Percentiles rank a stretch among this genome's conserved stretches.
These are phyloP conservation scores for Piloderma croceum DNA, from an alignment of 768 basidiomycete species.

Conservation along the genomic window DNA sequence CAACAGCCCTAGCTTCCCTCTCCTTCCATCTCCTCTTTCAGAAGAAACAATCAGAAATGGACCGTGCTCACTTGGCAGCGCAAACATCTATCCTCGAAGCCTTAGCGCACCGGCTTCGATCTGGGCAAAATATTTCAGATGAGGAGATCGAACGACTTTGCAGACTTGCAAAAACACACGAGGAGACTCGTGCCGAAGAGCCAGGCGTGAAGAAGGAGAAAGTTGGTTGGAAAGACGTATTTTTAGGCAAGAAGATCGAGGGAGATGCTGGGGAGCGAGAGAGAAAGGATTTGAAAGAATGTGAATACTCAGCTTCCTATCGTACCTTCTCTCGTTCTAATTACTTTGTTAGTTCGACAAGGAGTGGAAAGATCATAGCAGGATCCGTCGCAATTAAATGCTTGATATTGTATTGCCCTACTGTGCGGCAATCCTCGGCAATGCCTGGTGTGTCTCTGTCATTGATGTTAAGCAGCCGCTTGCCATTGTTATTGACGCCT, in stretches of 20 bases:
- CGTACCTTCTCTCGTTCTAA: too few relatives aligned
- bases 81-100: constrained; percentile 60
- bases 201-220: constrained; percentile 14
- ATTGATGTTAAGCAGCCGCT: too few relatives aligned
- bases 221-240: constrained; percentile 47
- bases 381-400: too few relatives aligned
- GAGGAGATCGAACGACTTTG: constrained; percentile 52
- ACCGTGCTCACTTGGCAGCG: constrained; percentile 49
- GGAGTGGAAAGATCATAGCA: too few relatives aligned
- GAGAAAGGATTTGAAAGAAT: constrained; percentile 31
- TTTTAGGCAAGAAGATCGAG: constrained; percentile 36
- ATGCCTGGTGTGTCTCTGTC: too few relatives aligned
- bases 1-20: constrained; percentile 59
- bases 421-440: too few relatives aligned
- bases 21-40: constrained; percentile 61
- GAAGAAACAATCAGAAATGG: constrained; percentile 44
- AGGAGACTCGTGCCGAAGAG: constrained; percentile 9
- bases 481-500: too few relatives aligned
- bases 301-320: too few relatives aligned
- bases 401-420: too few relatives aligned
- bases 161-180: constrained; percentile 43
- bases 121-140: constrained; percentile 38
- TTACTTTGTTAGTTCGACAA: too few relatives aligned
- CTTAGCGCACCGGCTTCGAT: constrained; percentile 47
- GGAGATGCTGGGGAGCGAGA: constrained; percentile 27